Evolutionary conservation across 1,284 basidiomycete species (phyloP).

Genomic region (Trametes sp.): DNA sequence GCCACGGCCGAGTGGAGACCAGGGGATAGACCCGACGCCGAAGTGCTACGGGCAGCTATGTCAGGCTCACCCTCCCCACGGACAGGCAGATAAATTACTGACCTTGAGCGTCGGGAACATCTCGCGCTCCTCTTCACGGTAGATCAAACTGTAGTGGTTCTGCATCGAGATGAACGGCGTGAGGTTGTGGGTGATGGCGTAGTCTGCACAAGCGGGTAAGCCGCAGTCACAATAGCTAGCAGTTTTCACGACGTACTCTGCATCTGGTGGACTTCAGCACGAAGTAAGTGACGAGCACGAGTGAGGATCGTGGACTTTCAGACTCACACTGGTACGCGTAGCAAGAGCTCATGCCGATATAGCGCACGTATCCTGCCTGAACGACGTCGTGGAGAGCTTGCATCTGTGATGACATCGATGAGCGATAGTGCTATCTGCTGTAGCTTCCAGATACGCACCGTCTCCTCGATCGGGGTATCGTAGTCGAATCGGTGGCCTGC

Average conservation of each 20-base stretch:
- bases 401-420: conserved; percentile 47
- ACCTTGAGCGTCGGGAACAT: conserved; percentile 53
- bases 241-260: conserved; percentile 45
- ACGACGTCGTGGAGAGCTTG: conserved; percentile 48
- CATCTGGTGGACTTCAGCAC: conserved; percentile 52
- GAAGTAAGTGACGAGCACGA: too few relatives aligned
- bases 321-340: conserved; percentile 51
- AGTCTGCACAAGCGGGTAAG: conserved; percentile 30
- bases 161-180: conserved; percentile 65
- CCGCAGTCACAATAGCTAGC: too few relatives aligned
- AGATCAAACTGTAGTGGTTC: conserved; percentile 52
- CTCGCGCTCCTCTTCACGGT: conserved; percentile 60
- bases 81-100: not conserved
- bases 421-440: too few relatives aligned
- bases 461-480: conserved; percentile 42
- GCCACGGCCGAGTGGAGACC: conserved; percentile 51
- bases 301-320: too few relatives aligned
- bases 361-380: conserved; percentile 45
- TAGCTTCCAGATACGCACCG: too few relatives aligned
- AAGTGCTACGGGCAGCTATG: conserved; percentile 30
- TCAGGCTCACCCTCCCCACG: not conserved
- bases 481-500: conserved; percentile 41
- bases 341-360: conserved; percentile 48
- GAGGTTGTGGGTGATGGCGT: conserved; percentile 48
- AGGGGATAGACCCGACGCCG: conserved; percentile 53